A percentile compares a stretch with the other conserved stretches of the same genome.
These are phyloP conservation scores for Lichtheimia hyalospora DNA, from an alignment of 371 early-diverging fungal genomes.

Conservation along the genomic window DNA sequence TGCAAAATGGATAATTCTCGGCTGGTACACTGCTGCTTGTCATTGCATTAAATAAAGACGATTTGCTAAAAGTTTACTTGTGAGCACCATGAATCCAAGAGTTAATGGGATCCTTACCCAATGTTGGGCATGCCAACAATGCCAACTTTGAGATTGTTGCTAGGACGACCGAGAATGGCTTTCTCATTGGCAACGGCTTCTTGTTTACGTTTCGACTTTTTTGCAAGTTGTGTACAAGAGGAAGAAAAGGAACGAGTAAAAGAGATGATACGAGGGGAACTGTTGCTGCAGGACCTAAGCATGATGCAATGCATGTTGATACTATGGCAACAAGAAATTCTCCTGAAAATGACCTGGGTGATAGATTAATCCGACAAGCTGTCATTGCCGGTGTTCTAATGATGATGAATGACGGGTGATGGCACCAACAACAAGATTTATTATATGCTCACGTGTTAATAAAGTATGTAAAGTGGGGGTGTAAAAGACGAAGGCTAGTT, in stretches of 20 bases:
- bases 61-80: conserved; percentile 58
- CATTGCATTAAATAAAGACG: conserved; percentile 87
- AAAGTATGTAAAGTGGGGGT: too few species aligned
- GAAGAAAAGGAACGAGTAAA: conserved; percentile 6
- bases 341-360: too few species aligned
- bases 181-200: conserved; percentile 72
- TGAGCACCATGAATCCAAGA: not conserved
- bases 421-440: too few species aligned
- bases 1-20: conserved; percentile 78
- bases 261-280: too few species aligned
- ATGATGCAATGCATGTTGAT: too few species aligned
- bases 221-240: conserved; percentile 8
- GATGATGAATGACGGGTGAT: too few species aligned
- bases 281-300: too few species aligned
- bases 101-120: conserved; percentile 49
- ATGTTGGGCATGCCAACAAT: conserved; percentile 97
- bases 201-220: conserved; percentile 13
- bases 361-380: too few species aligned
- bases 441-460: too few species aligned
- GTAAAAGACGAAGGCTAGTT: too few species aligned
- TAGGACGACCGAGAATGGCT: conserved; percentile 61
- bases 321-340: too few species aligned
- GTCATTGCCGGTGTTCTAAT: too few species aligned
- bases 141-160: conserved; percentile 91
- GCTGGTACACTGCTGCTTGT: conserved; percentile 83